A percentile compares a stretch with the other conserved stretches of the same genome.
Conservation (phyloP, 2,329 filamentous ascomycete genomes). For the Colletotrichum tofieldiae region DNA sequence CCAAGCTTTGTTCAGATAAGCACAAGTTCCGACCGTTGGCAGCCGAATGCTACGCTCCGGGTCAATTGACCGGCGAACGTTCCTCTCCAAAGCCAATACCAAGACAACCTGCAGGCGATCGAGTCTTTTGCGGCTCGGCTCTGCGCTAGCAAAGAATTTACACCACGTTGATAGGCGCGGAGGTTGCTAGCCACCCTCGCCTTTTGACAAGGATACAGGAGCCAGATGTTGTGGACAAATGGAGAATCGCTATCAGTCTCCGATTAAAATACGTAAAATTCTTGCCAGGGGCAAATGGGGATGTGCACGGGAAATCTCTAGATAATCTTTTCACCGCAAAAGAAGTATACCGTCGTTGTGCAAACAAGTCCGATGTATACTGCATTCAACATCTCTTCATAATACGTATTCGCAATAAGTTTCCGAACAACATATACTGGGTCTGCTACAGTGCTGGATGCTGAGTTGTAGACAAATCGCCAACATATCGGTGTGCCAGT, state of each 20-base stretch:
- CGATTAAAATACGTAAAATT: background rate
- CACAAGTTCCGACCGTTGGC: conserved; percentile 1
- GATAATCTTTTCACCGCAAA: background rate
- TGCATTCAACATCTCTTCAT: too few relatives aligned
- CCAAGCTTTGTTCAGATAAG: conserved; percentile 43
- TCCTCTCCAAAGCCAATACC: conserved; percentile 1
- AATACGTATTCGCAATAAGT: too few relatives aligned
- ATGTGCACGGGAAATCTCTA: background rate
- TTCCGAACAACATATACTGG: too few relatives aligned
- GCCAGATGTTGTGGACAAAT: background rate
- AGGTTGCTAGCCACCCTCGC: background rate
- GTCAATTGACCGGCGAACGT: background rate
- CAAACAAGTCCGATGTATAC: background rate
- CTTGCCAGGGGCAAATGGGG: background rate
- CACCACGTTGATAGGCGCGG: background rate
- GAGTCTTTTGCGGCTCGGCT: conserved; percentile 20
- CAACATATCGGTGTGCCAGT: too few relatives aligned
- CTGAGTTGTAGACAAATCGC: too few relatives aligned
- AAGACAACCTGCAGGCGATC: conserved; percentile 14
- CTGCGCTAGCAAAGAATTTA: background rate
- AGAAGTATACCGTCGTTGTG: background rate
- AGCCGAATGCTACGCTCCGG: conserved; percentile 28
- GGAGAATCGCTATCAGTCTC: conserved; percentile 22
- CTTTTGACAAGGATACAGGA: conserved; percentile 1
- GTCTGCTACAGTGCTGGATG: too few relatives aligned